A percentile compares a stretch with the other conserved stretches of the same genome.
Conservation (phyloP, 352 stramenopile genomes). For the Pythium biforme region DNA sequence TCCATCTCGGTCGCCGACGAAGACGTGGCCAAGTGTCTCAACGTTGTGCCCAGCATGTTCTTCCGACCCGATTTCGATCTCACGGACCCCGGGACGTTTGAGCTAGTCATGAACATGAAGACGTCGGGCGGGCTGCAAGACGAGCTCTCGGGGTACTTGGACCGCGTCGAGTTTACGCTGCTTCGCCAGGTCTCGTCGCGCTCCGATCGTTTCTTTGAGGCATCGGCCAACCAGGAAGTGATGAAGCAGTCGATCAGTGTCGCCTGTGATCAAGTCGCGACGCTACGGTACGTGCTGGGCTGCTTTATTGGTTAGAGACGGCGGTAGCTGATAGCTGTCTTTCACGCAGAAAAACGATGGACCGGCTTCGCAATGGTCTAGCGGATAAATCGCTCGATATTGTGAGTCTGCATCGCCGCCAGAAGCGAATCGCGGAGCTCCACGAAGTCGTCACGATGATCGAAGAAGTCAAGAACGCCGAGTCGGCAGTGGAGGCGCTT, state of each 20-base stretch:
- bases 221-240: slow-evolving; percentile 78
- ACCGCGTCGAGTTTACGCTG: slow-evolving; percentile 84
- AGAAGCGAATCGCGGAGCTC: slow-evolving; percentile 80
- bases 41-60: slow-evolving; percentile 75
- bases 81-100: slow-evolving; percentile 71
- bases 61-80: slow-evolving; percentile 79
- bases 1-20: slow-evolving; percentile 79
- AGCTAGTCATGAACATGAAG: slow-evolving; percentile 77
- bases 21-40: slow-evolving; percentile 78
- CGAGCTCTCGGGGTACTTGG: slow-evolving; percentile 78
- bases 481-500: slow-evolving; percentile 78
- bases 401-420: slow-evolving; percentile 77
- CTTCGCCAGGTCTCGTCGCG: slow-evolving; percentile 82
- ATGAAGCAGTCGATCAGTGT: slow-evolving; percentile 82
- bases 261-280: slow-evolving; percentile 80
- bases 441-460: slow-evolving; percentile 84
- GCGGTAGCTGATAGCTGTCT: too few species aligned
- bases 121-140: slow-evolving; percentile 59
- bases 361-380: slow-evolving; percentile 72
- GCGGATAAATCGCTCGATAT: slow-evolving; percentile 87
- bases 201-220: slow-evolving; percentile 85
- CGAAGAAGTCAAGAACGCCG: slow-evolving; percentile 81
- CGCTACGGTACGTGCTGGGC: slow-evolving; percentile 57
- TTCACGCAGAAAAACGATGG: slow-evolving; percentile 83
- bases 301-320: too few species aligned